Percentiles rank a stretch among this genome's conserved stretches.
Conservation (phyloP, 1,284 basidiomycete species). For the Veloboletus limbatus region DNA sequence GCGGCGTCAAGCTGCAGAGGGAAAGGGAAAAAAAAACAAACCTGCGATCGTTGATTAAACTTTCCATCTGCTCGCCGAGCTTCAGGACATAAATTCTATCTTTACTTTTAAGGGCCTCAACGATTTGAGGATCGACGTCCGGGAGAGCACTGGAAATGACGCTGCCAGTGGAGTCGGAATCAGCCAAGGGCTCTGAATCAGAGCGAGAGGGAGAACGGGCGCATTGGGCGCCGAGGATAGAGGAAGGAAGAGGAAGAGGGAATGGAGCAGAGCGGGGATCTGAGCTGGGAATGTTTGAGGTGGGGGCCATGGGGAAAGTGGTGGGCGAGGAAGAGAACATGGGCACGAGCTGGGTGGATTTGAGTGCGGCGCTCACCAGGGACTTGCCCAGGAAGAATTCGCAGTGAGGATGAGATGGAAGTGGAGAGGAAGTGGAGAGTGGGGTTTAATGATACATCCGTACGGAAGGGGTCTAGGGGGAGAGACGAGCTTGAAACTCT, state of each 20-base stretch:
- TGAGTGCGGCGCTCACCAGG: no score
- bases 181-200: conserved; percentile 31
- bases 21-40: conserved; percentile 36
- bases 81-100: conserved; percentile 81
- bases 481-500: conserved; percentile 4
- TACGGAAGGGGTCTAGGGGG: conserved; percentile 38
- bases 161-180: conserved; percentile 25
- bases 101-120: conserved; percentile 83
- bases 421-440: background rate
- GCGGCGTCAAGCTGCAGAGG: background rate
- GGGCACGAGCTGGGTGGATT: no score
- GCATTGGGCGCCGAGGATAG: conserved; percentile 1
- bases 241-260: no score
- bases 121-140: conserved; percentile 64
- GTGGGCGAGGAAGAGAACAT: conserved; percentile 15
- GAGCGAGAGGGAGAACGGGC: conserved; percentile 20
- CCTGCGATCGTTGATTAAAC: conserved; percentile 69
- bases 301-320: no score
- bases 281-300: conserved; percentile 13
- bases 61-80: conserved; percentile 78
- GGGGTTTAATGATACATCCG: conserved; percentile 21
- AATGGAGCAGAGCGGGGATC: no score
- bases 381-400: no score
- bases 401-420: no score
- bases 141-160: conserved; percentile 15